phyloP scores from a whole-genome alignment of 352 stramenopile genomes.

The Globisporangium mamillatum region DNA sequence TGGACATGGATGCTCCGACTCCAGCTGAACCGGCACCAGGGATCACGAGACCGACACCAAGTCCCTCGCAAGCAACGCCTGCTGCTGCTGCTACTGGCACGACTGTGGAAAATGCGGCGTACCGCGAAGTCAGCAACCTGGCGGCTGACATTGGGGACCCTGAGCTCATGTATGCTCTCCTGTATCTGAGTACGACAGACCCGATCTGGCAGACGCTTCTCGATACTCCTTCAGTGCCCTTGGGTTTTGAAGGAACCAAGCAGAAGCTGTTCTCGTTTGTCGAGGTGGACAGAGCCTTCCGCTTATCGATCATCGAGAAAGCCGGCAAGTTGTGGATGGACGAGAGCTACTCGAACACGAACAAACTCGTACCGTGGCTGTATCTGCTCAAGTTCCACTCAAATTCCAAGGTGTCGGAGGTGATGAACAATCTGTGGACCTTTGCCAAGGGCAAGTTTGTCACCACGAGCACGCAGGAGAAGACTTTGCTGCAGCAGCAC shows the following conservation, averaged over 20 bases:
- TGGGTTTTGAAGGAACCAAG: background rate
- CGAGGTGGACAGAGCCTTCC: constrained; percentile 41
- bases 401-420: constrained; percentile 55
- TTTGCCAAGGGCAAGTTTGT: constrained; percentile 45
- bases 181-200: constrained; percentile 79
- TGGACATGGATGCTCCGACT: constrained; percentile 10
- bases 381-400: constrained; percentile 78
- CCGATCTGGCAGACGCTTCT: constrained; percentile 56
- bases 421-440: constrained; percentile 72
- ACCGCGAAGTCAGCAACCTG: constrained; percentile 83
- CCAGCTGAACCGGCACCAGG: constrained; percentile 2
- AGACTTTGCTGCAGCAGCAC: constrained; percentile 48
- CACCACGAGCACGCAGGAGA: constrained; percentile 34
- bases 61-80: background rate
- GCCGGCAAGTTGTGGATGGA: constrained; percentile 58
- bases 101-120: constrained; percentile 72
- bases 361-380: constrained; percentile 67
- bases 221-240: background rate
- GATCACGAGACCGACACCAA: background rate
- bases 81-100: constrained; percentile 13
- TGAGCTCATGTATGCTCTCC: constrained; percentile 76
- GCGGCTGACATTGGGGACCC: constrained; percentile 75
- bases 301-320: constrained; percentile 42
- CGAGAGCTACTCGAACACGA: constrained; percentile 44
- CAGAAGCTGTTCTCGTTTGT: constrained; percentile 46